These are phyloP conservation scores for Cercospora zeae-maydis DNA, from an alignment of 2,329 filamentous ascomycete species.

Conservation along the genomic window DNA sequence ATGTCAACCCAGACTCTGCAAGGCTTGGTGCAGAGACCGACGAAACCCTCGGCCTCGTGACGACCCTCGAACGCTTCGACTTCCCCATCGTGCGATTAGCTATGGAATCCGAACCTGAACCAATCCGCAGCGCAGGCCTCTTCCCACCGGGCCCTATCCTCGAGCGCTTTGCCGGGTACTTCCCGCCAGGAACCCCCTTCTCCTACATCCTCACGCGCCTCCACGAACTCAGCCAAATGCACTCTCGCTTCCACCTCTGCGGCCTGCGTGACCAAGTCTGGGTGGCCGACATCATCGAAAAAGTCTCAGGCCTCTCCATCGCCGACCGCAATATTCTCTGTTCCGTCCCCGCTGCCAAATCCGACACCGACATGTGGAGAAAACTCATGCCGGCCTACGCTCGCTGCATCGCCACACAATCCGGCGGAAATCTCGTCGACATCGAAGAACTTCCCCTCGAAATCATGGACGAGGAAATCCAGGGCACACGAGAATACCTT, in stretches of 20 bases:
- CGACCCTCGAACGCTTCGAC: slow-evolving; percentile 70
- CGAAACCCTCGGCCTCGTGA: slow-evolving; percentile 62
- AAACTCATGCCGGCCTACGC: slow-evolving; percentile 62
- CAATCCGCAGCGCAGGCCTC: slow-evolving; percentile 68
- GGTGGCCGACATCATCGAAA: slow-evolving; percentile 72
- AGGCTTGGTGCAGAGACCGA: slow-evolving; percentile 3
- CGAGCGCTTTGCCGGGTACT: slow-evolving; percentile 75
- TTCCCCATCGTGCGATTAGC: slow-evolving; percentile 59
- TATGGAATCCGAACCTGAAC: slow-evolving; percentile 61
- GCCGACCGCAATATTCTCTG: slow-evolving; percentile 73
- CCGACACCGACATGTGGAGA: slow-evolving; percentile 46
- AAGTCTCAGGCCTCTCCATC: slow-evolving; percentile 62
- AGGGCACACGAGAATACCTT: slow-evolving; percentile 56
- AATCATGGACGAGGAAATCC: slow-evolving; percentile 58
- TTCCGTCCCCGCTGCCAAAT: slow-evolving; percentile 62
- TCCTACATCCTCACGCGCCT: slow-evolving; percentile 77
- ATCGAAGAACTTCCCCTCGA: slow-evolving; percentile 69
- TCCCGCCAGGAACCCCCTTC: slow-evolving; percentile 75
- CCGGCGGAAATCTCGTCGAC: slow-evolving; percentile 65
- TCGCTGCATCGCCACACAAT: slow-evolving; percentile 63
- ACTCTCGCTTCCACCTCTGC: slow-evolving; percentile 68
- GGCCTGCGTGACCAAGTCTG: slow-evolving; percentile 58
- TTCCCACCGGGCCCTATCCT: slow-evolving; percentile 68
- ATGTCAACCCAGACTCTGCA: slow-evolving; percentile 8
- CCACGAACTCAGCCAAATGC: slow-evolving; percentile 62